Evolutionary conservation across 768 basidiomycete species (phyloP), one percentile per base, ranked within the genome.

Genomic region (Hygrocybe coccinea): DNA sequence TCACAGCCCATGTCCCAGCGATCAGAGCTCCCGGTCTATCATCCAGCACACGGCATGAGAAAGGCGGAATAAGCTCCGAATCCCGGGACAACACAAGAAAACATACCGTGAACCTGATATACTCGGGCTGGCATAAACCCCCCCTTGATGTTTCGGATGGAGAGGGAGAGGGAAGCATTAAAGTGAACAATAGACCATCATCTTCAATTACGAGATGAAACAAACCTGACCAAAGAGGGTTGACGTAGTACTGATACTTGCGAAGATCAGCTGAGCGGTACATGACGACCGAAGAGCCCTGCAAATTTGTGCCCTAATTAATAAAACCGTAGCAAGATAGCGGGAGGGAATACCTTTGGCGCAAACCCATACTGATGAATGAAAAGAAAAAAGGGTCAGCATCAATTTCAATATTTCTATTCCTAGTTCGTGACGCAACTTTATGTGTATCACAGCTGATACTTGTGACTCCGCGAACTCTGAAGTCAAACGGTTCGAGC

Each of bases 381-480:
- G 56, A 49, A 57, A 53, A 43, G 39, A 43, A 58, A 36, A 62
- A 54, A 15, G 52, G 59, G 38, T 25, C 46, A 43, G 37, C 19
- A 22, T 15, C 17, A 43, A 44, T 37, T 19, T 9, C 22, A 5
- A 56, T 24, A 14, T 41, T 55, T 36, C 19, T 29, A 29, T 29
- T 29, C 29, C 29, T 8, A 29, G 34, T 22, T 57, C 17, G 43
- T n/a, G 14, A 38, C 12, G 8, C 12, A 62, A 87, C 90, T 76
- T 95, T 95, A 74, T 97, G 94, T 6, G 91, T 92, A 75, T 99
- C 95, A 68, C 95, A 97, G 58, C 91, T 94, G 54, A 97, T 91
- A 62, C 86, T 87, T 2, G 95, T 97, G 21, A 99, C 95, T 3
- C 95, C 95, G 2, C 81, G 77, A 2, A 97, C 86, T 19, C 85